Percentiles rank a stretch among this genome's conserved stretches.
phyloP scores from a whole-genome alignment of 495 filamentous ascomycete species.

The Sphaerosporella brunnea region DNA sequence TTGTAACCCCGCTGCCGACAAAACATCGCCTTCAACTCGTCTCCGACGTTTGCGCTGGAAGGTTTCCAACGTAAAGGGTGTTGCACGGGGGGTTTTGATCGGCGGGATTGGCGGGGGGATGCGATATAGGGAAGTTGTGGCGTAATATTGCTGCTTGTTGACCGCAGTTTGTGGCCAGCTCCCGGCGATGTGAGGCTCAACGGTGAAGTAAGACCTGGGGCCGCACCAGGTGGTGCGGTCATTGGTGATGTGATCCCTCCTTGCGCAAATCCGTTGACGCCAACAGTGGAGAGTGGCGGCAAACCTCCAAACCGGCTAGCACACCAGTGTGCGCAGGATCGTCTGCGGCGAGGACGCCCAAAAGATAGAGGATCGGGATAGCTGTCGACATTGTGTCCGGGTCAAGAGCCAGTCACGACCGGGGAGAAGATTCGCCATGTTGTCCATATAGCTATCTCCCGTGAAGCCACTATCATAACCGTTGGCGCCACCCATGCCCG shows the following conservation, averaged over 20 bases:
- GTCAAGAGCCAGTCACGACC: not conserved
- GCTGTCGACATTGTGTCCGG: not conserved
- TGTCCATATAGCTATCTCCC: not conserved
- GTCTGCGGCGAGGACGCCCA: constrained; percentile 4
- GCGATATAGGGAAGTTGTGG: constrained; percentile 35
- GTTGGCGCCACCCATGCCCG: constrained; percentile 9
- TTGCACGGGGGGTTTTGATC: constrained; percentile 98
- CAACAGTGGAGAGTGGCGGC: constrained; percentile 19
- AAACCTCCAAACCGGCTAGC: constrained; percentile 1
- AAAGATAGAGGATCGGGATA: constrained; percentile 1
- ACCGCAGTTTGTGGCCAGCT: constrained; percentile 13
- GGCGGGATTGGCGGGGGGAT: constrained; percentile 62
- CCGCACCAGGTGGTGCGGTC: constrained; percentile 23
- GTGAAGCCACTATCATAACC: not conserved
- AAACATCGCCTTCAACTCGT: constrained; percentile 90
- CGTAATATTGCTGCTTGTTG: not conserved
- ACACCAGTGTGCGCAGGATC: not conserved
- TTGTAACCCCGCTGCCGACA: constrained; percentile 92
- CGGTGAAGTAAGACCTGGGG: constrained; percentile 43
- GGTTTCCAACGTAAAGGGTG: constrained; percentile 90
- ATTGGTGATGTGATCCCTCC: constrained; percentile 3
- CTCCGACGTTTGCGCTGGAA: constrained; percentile 90
- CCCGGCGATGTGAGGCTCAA: constrained; percentile 13
- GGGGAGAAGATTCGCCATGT: not conserved
- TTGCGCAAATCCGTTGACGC: constrained; percentile 10